These are phyloP conservation scores for Oropetium thomaeum DNA, from an alignment of 176 grass and related monocot genomes.

Conservation along the genomic window DNA sequence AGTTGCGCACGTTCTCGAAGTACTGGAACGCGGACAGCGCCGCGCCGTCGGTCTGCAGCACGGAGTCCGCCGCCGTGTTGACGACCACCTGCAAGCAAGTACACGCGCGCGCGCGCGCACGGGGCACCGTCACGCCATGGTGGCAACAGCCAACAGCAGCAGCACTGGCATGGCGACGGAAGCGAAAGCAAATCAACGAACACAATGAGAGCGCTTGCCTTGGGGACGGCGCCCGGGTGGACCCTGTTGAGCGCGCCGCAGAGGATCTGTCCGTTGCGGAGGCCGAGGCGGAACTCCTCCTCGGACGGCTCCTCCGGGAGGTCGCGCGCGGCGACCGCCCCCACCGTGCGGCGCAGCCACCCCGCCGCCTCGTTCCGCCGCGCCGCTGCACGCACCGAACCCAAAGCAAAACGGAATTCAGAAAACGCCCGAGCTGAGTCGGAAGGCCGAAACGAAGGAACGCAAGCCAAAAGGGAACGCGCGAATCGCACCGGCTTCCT, in stretches of 20 bases:
- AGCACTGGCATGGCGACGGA: no score
- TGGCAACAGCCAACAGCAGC: background rate
- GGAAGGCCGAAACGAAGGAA: background rate
- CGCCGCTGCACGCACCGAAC: slow-evolving; percentile 51
- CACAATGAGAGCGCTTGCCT: slow-evolving; percentile 48
- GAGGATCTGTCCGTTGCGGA: slow-evolving; percentile 92
- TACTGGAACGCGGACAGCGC: slow-evolving; percentile 97
- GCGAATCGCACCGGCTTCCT: slow-evolving; percentile 66
- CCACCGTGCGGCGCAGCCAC: slow-evolving; percentile 86
- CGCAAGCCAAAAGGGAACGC: background rate
- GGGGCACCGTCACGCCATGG: background rate
- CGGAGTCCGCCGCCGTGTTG: slow-evolving; percentile 79
- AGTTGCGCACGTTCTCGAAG: slow-evolving; percentile 99
- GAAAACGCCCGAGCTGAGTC: background rate
- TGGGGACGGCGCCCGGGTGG: slow-evolving; percentile 84
- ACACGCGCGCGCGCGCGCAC: background rate
- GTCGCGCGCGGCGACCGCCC: slow-evolving; percentile 73
- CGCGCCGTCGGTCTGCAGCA: slow-evolving; percentile 86
- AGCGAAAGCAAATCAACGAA: slow-evolving; percentile 31
- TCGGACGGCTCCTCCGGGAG: slow-evolving; percentile 89
- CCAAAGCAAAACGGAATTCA: background rate
- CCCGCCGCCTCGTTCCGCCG: slow-evolving; percentile 86
- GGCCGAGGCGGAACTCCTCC: slow-evolving; percentile 92
- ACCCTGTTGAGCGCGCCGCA: slow-evolving; percentile 94
- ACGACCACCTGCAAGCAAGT: slow-evolving; percentile 67